A percentile compares a stretch with the other conserved stretches of the same genome.
These are phyloP conservation scores for Jackrogersella minutella DNA, from an alignment of 495 filamentous ascomycete genomes.

Conservation along the genomic window DNA sequence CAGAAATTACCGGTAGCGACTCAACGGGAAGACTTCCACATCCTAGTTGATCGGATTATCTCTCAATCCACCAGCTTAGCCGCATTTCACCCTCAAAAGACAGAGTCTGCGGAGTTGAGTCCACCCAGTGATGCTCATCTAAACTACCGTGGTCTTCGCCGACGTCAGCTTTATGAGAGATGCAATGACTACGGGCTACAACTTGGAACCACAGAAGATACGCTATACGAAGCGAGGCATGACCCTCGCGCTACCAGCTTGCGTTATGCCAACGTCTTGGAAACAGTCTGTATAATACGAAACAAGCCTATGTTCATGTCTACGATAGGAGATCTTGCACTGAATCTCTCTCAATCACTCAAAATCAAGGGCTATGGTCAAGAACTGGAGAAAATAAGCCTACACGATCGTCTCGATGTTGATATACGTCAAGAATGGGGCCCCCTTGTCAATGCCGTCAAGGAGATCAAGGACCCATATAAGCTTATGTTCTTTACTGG, in stretches of 20 bases:
- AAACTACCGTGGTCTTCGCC: slow-evolving; percentile 45
- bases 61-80: slow-evolving; percentile 48
- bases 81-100: slow-evolving; percentile 38
- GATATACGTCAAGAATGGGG: slow-evolving; percentile 49
- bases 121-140: slow-evolving; percentile 36
- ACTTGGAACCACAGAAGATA: background rate
- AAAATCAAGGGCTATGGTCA: slow-evolving; percentile 46
- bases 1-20: slow-evolving; percentile 52
- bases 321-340: slow-evolving; percentile 41
- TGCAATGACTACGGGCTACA: background rate
- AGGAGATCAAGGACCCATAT: slow-evolving; percentile 16
- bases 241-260: slow-evolving; percentile 18
- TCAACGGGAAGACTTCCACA: slow-evolving; percentile 59
- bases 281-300: slow-evolving; percentile 42
- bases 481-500: slow-evolving; percentile 33
- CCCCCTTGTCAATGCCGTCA: slow-evolving; percentile 43
- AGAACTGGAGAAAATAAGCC: slow-evolving; percentile 40
- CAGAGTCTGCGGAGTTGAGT: background rate
- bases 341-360: slow-evolving; percentile 40
- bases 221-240: slow-evolving; percentile 35
- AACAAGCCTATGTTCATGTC: slow-evolving; percentile 36
- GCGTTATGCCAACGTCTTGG: slow-evolving; percentile 41
- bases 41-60: slow-evolving; percentile 52
- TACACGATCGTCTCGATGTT: slow-evolving; percentile 46
- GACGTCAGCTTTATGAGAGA: slow-evolving; percentile 53